phyloP scores from a whole-genome alignment of 805 yeast genomes.

The Saturnispora zaruensis region DNA sequence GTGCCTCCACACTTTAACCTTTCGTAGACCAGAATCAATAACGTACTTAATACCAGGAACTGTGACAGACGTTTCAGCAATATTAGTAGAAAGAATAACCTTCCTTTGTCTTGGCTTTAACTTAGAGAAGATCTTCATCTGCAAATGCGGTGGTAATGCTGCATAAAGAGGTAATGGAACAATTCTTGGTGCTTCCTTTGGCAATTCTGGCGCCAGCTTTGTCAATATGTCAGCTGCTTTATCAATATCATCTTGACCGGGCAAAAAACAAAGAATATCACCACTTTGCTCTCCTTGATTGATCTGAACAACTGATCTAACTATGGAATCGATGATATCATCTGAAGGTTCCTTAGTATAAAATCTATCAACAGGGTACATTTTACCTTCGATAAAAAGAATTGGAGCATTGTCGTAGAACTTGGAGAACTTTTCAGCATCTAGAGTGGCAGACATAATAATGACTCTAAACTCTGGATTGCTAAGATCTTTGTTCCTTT shows the following conservation, averaged over 20 bases:
- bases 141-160: conserved; percentile 80
- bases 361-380: conserved; percentile 69
- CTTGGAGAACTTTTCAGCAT: conserved; percentile 88
- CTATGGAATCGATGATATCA: conserved; percentile 75
- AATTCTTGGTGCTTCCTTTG: conserved; percentile 65
- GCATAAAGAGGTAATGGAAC: conserved; percentile 87
- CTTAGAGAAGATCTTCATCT: conserved; percentile 67
- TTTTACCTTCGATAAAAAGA: conserved; percentile 80
- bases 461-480: conserved; percentile 49
- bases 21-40: conserved; percentile 84
- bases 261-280: conserved; percentile 83
- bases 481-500: conserved; percentile 35
- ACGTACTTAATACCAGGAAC: conserved; percentile 92
- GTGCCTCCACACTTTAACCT: conserved; percentile 92
- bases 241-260: conserved; percentile 98
- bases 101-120: conserved; percentile 65
- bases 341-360: conserved; percentile 60
- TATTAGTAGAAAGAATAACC: conserved; percentile 85
- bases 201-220: conserved; percentile 54
- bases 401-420: conserved; percentile 81
- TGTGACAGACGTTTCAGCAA: conserved; percentile 96
- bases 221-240: conserved; percentile 58
- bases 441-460: conserved; percentile 95
- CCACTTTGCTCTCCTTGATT: conserved; percentile 77
- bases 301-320: conserved; percentile 67